Evolutionary conservation across 2,329 filamentous ascomycete genomes (phyloP).

Genomic region (Fusarium sp.): DNA sequence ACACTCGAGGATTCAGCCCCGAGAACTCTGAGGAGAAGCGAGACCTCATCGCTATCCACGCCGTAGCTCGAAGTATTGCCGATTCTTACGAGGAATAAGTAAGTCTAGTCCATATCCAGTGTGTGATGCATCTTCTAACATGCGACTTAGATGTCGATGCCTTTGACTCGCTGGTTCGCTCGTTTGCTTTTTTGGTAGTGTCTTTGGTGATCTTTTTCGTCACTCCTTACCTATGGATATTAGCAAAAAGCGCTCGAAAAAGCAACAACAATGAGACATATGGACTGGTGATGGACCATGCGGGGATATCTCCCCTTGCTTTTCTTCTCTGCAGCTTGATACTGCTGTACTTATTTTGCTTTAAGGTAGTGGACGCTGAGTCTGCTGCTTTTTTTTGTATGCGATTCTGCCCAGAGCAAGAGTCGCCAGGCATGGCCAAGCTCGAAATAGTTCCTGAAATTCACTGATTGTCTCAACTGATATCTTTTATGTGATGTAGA

Average conservation of each 20-base stretch:
- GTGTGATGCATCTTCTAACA: slow-evolving; percentile 9
- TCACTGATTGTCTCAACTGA: slow-evolving; percentile 35
- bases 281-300: slow-evolving; percentile 26
- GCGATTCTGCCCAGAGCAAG: slow-evolving; percentile 32
- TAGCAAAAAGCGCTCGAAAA: slow-evolving; percentile 24
- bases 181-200: slow-evolving; percentile 16
- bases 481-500: background rate
- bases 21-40: no score
- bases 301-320: slow-evolving; percentile 4
- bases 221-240: slow-evolving; percentile 24
- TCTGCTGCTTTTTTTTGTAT: slow-evolving; percentile 41
- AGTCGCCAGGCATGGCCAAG: slow-evolving; percentile 36
- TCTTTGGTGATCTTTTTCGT: slow-evolving; percentile 9
- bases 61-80: slow-evolving; percentile 37
- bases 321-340: slow-evolving; percentile 33
- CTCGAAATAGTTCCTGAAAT: slow-evolving; percentile 37
- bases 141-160: slow-evolving; percentile 9
- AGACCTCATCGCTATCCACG: no score
- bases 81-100: slow-evolving; percentile 42
- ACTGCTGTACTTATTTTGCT: slow-evolving; percentile 31
- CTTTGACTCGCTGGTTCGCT: slow-evolving; percentile 14
- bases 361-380: slow-evolving; percentile 37
- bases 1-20: no score
- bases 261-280: slow-evolving; percentile 20
- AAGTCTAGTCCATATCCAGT: slow-evolving; percentile 1